Base-by-base conservation (phyloP, 1,284 basidiomycete genomes). In the Mycosarcoma mackinlayi region DNA sequence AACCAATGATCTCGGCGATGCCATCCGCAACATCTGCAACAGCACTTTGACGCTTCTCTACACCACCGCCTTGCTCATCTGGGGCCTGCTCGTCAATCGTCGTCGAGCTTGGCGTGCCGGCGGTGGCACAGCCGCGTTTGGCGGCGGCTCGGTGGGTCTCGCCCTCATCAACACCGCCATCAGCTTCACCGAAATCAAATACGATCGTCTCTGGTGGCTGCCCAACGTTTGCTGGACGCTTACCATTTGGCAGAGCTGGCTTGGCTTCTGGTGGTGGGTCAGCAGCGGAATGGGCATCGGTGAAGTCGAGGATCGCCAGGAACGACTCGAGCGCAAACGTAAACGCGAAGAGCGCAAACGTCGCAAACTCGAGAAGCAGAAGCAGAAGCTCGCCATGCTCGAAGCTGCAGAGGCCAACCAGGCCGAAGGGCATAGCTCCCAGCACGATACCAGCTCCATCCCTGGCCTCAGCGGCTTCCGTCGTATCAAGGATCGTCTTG, bases 51-150 rank as follows among this genome's bases (percentile, higher is more conserved):
- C 94, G 18, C 87, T 99, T 48, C 89, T 99, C 54, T 98, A 98
- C 85, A 94, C 93, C 4, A 85, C 88, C 40, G 89, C 92, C 2
- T 89, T 99, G 52, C 86, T 94, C 78, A 89, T 97, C 64, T 99
- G 95, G 95, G 96, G 95, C 37, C 87, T 92, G 61, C 84, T 93
- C 51, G 88, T 98, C 73, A 98, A 98, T 80, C 88, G 93, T 27
- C 87, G 89, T 47, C 88, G 93, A 53, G 96, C 96, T 1, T 98
- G 95, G 95, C 88, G 94, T 16, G 92, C 91, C 0, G 84, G 84
- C 30, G 95, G 95, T 13, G 95, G 95, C 7, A 98, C 95, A 0
- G 94, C 94, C 0, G 91, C 90, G 0, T 99, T 98, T 79, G 95
- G 95, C 19, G 87, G 87, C 9, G 74, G 75, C 8, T 69, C 77